phyloP scores from a whole-genome alignment of 305 asterid genomes.

The Solanum aculeatissimum region DNA sequence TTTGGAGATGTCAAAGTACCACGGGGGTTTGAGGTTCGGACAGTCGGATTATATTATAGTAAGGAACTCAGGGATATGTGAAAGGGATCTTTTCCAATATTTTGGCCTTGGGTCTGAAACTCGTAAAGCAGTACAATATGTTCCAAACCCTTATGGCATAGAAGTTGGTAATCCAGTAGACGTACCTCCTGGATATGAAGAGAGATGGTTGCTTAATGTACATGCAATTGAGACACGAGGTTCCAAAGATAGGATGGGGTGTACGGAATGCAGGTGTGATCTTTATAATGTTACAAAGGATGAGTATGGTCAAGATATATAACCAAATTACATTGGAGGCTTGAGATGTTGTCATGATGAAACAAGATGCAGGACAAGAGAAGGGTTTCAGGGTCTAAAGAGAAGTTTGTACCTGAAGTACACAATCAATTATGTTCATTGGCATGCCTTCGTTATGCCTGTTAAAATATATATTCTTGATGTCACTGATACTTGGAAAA shows the following conservation, averaged over 20 bases:
- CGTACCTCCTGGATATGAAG: slow-evolving; percentile 33
- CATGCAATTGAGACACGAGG: slow-evolving; percentile 45
- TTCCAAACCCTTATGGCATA: slow-evolving; percentile 44
- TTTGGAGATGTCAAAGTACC: neutral
- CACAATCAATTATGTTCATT: slow-evolving; percentile 32
- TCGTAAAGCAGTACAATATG: slow-evolving; percentile 14
- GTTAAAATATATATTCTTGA: slow-evolving; percentile 34
- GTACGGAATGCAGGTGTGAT: slow-evolving; percentile 36
- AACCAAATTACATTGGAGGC: slow-evolving; percentile 26
- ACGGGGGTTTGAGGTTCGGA: neutral
- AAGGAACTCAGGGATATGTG: slow-evolving; percentile 26
- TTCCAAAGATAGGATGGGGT: slow-evolving; percentile 19
- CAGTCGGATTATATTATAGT: slow-evolving; percentile 11
- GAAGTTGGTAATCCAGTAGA: slow-evolving; percentile 27
- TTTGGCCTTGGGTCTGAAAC: slow-evolving; percentile 49
- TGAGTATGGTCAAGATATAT: slow-evolving; percentile 11
- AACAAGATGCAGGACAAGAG: slow-evolving; percentile 18
- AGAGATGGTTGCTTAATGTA: slow-evolving; percentile 32
- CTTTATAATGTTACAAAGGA: slow-evolving; percentile 29
- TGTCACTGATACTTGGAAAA: slow-evolving; percentile 35
- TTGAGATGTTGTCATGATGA: slow-evolving; percentile 30
- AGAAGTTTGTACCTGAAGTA: slow-evolving; percentile 28
- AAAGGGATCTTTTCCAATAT: slow-evolving; percentile 12
- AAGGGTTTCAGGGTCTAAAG: slow-evolving; percentile 12
- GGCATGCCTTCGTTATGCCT: slow-evolving; percentile 33